These are phyloP conservation scores for Candida odintsovae DNA, from an alignment of 805 yeast genomes.

Conservation along the genomic window DNA sequence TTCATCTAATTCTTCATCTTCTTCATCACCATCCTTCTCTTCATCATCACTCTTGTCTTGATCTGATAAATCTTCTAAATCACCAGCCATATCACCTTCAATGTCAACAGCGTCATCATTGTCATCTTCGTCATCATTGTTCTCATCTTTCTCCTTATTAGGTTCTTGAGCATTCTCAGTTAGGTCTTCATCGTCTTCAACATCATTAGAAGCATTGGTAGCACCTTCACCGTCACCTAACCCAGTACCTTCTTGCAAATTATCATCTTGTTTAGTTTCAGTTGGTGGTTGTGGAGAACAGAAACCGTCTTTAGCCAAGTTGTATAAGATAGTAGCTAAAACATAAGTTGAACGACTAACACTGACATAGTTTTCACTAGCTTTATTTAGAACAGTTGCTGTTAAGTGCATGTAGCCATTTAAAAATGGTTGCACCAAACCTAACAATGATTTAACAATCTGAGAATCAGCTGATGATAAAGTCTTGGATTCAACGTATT, in stretches of 20 bases:
- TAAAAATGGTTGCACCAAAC: conserved; percentile 58
- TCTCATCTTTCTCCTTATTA: conserved; percentile 65
- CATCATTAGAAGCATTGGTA: conserved; percentile 71
- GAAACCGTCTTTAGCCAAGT: conserved; percentile 75
- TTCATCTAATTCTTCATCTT: conserved; percentile 76
- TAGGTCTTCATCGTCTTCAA: conserved; percentile 87
- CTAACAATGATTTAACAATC: conserved; percentile 40
- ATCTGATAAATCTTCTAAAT: conserved; percentile 71
- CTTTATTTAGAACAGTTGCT: conserved; percentile 35
- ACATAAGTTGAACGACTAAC: conserved; percentile 58
- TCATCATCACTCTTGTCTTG: conserved; percentile 55
- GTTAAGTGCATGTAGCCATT: conserved; percentile 52
- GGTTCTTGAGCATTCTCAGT: conserved; percentile 64
- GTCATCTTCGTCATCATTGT: conserved; percentile 60
- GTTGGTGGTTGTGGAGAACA: conserved; percentile 83
- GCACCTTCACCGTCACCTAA: conserved; percentile 93
- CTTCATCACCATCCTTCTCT: conserved; percentile 48
- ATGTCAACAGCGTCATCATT: conserved; percentile 89
- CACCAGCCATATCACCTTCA: conserved; percentile 97
- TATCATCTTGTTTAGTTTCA: conserved; percentile 55
- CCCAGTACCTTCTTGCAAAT: conserved; percentile 82
- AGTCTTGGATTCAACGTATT: conserved; percentile 29
- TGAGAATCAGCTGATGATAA: conserved; percentile 33
- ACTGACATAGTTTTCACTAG: conserved; percentile 43
- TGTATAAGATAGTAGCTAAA: conserved; percentile 48